A percentile compares a stretch with the other conserved stretches of the same genome.
Evolutionary conservation across 257 asterid species (phyloP).

Genomic region (Scutellaria galericulata): DNA sequence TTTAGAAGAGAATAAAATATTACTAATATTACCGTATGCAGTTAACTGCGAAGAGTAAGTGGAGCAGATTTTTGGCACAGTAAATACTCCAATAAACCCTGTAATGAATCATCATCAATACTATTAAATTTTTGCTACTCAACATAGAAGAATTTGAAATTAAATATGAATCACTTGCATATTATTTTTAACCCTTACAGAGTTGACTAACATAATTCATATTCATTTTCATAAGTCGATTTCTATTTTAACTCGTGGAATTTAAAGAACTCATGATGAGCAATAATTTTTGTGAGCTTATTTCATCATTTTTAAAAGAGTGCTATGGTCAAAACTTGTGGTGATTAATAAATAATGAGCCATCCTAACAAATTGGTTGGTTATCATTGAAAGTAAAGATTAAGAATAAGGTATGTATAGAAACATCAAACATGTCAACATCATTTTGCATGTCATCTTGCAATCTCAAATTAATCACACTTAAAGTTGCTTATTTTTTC

Average conservation of each 20-base stretch:
- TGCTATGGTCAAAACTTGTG: no score
- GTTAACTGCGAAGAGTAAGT: constrained; percentile 71
- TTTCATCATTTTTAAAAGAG: no score
- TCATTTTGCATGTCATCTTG: constrained; percentile 15
- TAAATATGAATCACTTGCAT: neutral
- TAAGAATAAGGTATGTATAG: neutral
- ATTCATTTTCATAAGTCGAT: no score
- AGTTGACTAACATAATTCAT: no score
- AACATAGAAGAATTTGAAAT: neutral
- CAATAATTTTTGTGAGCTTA: neutral
- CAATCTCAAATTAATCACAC: constrained; percentile 7
- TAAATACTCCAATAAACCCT: constrained; percentile 91
- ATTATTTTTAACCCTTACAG: no score
- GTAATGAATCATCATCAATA: constrained; percentile 22
- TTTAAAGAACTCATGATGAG: no score
- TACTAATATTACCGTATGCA: constrained; percentile 56
- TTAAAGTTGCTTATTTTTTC: neutral
- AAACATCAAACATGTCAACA: neutral
- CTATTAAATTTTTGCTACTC: neutral
- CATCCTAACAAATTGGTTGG: neutral
- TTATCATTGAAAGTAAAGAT: neutral
- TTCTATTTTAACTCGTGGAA: no score
- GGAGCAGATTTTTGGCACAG: constrained; percentile 78
- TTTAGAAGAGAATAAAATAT: no score
- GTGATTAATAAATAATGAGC: no score